Percentiles rank a stretch among this genome's conserved stretches.
These are phyloP conservation scores for Trametes polyzona DNA, from an alignment of 1,284 basidiomycete genomes.

Conservation along the genomic window DNA sequence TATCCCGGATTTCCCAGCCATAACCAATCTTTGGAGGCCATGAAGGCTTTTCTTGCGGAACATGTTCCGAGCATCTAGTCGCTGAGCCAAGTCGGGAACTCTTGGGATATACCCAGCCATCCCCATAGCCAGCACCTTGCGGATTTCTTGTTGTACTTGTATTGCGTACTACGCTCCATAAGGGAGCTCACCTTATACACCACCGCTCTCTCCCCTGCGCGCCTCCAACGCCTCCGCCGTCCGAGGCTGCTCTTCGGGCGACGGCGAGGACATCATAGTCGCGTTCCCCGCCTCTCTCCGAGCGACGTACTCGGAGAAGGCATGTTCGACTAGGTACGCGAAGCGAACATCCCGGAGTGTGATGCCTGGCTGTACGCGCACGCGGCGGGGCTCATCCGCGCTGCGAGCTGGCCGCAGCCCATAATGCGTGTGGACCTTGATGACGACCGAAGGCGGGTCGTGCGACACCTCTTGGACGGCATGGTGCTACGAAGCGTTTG, in stretches of 20 bases:
- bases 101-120: not conserved
- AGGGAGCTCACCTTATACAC: not conserved
- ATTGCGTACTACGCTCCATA: not conserved
- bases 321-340: slow-evolving; percentile 35
- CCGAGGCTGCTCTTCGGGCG: not conserved
- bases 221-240: not conserved
- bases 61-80: not conserved
- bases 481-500: slow-evolving; percentile 15
- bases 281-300: not conserved
- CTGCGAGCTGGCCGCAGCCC: slow-evolving; percentile 23
- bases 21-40: slow-evolving; percentile 15
- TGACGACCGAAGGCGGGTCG: not conserved
- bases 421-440: slow-evolving; percentile 35
- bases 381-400: slow-evolving; percentile 8
- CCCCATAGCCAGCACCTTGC: no score
- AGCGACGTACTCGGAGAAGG: not conserved
- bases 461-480: not conserved
- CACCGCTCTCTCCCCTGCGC: not conserved
- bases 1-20: slow-evolving; percentile 13
- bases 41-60: slow-evolving; percentile 21
- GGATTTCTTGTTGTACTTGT: not conserved
- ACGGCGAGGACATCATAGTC: no score
- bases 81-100: not conserved
- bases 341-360: slow-evolving; percentile 59
- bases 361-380: slow-evolving; percentile 41